phyloP scores from a whole-genome alignment of 2,329 filamentous ascomycete species.

The Aureobasidium subglaciale region DNA sequence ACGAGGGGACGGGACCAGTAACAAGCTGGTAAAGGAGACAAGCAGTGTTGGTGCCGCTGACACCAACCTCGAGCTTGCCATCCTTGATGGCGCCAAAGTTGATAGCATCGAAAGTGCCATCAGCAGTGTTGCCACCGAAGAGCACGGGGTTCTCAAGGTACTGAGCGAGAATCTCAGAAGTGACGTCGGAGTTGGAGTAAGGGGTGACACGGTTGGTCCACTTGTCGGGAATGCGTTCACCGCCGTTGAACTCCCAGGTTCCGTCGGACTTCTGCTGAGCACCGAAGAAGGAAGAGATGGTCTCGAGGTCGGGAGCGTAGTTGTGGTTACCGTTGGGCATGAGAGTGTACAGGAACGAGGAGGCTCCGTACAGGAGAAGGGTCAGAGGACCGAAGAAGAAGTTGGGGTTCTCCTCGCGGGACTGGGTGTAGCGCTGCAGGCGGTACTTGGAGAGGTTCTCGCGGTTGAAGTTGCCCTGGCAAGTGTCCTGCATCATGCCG shows the following conservation, averaged over 20 bases:
- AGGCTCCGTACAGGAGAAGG: slow-evolving; percentile 36
- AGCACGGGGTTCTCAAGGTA: slow-evolving; percentile 38
- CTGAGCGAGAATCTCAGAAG: slow-evolving; percentile 34
- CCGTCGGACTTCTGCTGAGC: slow-evolving; percentile 33
- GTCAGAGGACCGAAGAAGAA: slow-evolving; percentile 38
- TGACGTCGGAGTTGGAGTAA: slow-evolving; percentile 33
- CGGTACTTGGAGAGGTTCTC: slow-evolving; percentile 34
- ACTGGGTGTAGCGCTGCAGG: slow-evolving; percentile 35
- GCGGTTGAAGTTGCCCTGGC: slow-evolving; percentile 31
- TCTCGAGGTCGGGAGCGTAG: slow-evolving; percentile 29
- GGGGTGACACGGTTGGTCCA: slow-evolving; percentile 33
- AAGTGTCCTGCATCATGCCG: slow-evolving; percentile 30
- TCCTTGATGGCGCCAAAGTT: slow-evolving; percentile 34
- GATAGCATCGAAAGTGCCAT: slow-evolving; percentile 32
- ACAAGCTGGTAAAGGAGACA: slow-evolving; percentile 41
- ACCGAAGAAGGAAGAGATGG: slow-evolving; percentile 36
- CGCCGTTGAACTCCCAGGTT: slow-evolving; percentile 31
- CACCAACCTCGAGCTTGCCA: slow-evolving; percentile 28
- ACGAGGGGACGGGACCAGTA: slow-evolving; percentile 32
- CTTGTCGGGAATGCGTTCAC: slow-evolving; percentile 36
- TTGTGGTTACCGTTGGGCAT: slow-evolving; percentile 31
- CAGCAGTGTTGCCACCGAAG: slow-evolving; percentile 37
- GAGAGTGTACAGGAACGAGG: slow-evolving; percentile 39
- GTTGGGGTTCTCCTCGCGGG: slow-evolving; percentile 31
- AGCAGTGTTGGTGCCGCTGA: slow-evolving; percentile 24